These are phyloP conservation scores for Neurospora sp. DNA, from an alignment of 2,329 filamentous ascomycete species.

Conservation along the genomic window DNA sequence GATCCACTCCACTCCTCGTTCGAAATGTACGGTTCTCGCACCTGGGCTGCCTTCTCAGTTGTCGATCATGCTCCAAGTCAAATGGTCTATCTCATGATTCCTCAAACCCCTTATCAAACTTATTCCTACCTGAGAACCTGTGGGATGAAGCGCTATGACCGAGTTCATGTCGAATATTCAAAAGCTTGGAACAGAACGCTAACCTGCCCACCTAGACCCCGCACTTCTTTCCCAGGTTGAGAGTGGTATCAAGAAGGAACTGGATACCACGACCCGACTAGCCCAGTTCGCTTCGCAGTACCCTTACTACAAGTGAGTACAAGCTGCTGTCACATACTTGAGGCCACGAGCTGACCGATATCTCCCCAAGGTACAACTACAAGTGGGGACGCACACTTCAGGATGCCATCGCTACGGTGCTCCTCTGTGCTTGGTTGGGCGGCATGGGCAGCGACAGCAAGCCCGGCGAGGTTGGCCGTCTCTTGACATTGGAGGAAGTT, in stretches of 20 bases:
- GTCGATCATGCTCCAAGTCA: background rate
- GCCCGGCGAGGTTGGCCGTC: constrained; percentile 47
- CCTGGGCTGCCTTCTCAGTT: constrained; percentile 2
- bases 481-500: constrained; percentile 82
- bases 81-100: constrained; percentile 13
- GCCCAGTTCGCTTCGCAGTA: constrained; percentile 67
- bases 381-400: constrained; percentile 81
- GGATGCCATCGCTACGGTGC: constrained; percentile 53
- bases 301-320: constrained; percentile 82
- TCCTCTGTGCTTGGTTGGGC: constrained; percentile 66
- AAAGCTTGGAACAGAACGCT: background rate
- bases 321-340: background rate
- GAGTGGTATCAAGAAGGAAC: constrained; percentile 60
- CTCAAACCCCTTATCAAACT: background rate
- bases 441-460: constrained; percentile 50
- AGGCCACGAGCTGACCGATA: background rate
- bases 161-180: background rate
- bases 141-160: background rate
- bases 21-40: constrained; percentile 30
- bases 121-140: too few relatives aligned
- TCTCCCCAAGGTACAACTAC: constrained; percentile 54
- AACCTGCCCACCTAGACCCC: constrained; percentile 40
- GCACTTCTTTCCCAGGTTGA: constrained; percentile 61
- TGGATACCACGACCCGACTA: constrained; percentile 60
- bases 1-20: constrained; percentile 75